Conservation (phyloP, 495 filamentous ascomycete species). For the Aspergillus panamensis region DNA sequence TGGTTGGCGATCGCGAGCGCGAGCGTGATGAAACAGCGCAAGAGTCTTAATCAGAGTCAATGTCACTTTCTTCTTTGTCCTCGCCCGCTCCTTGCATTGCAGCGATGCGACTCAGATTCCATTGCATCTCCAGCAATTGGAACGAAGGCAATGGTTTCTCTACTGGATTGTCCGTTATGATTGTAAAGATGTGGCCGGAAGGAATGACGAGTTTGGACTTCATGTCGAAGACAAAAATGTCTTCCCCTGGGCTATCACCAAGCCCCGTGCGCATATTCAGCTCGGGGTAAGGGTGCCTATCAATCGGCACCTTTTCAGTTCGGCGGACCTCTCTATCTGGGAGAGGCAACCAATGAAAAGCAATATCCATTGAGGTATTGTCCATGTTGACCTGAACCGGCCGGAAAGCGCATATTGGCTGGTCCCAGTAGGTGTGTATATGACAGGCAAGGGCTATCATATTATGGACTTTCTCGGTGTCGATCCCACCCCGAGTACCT, state of each 20-base stretch:
- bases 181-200: background rate
- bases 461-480: background rate
- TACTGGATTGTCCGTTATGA: background rate
- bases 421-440: background rate
- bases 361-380: background rate
- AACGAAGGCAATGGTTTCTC: background rate
- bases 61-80: background rate
- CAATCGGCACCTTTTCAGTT: background rate
- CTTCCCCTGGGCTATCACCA: background rate
- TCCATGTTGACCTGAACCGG: background rate
- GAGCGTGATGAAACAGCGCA: background rate
- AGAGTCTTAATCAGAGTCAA: background rate
- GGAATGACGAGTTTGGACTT: background rate
- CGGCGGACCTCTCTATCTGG: background rate
- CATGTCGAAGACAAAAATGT: conserved; percentile 1
- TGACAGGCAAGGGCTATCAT: background rate
- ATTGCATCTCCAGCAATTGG: background rate
- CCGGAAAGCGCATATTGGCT: background rate
- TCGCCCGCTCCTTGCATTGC: background rate
- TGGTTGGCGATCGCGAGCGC: background rate
- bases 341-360: background rate
- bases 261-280: background rate
- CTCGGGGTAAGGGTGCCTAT: background rate
- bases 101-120: background rate
- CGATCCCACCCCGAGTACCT: background rate